phyloP scores from a whole-genome alignment of 371 early-diverging fungal species.

The Mortierella sp. region DNA sequence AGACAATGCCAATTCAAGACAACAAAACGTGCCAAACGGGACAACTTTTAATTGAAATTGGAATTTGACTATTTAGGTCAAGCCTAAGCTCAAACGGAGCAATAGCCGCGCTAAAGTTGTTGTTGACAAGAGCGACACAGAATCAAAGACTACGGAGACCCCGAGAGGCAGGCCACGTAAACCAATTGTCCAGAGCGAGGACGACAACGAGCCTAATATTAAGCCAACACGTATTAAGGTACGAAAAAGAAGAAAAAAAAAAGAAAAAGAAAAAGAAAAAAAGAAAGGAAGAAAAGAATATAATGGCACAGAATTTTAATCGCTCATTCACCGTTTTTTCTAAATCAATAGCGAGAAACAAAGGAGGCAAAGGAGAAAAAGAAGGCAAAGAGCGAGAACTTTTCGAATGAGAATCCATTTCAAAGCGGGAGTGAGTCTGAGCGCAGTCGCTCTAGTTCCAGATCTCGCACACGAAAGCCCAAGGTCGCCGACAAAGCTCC shows the following conservation, averaged over 20 bases:
- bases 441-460: slow-evolving; percentile 30
- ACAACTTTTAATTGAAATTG: background rate
- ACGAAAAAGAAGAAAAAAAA: background rate
- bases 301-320: background rate
- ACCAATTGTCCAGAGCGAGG: slow-evolving; percentile 26
- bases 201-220: slow-evolving; percentile 11
- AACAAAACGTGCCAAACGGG: background rate
- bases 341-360: slow-evolving; percentile 1
- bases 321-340: background rate
- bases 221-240: slow-evolving; percentile 12
- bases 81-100: slow-evolving; percentile 32
- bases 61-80: slow-evolving; percentile 9
- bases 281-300: background rate
- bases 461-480: slow-evolving; percentile 32
- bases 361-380: background rate
- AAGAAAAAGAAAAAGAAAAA: background rate
- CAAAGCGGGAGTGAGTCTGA: slow-evolving; percentile 45
- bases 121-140: slow-evolving; percentile 16
- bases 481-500: slow-evolving; percentile 10
- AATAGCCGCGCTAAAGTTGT: slow-evolving; percentile 32
- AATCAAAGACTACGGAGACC: slow-evolving; percentile 18
- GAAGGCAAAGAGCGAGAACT: slow-evolving; percentile 29
- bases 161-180: slow-evolving; percentile 27
- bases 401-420: slow-evolving; percentile 50
- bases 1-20: background rate